A percentile compares a stretch with the other conserved stretches of the same genome.
Conservation (phyloP, 805 yeast species). For the Lachancea thermotolerans region DNA sequence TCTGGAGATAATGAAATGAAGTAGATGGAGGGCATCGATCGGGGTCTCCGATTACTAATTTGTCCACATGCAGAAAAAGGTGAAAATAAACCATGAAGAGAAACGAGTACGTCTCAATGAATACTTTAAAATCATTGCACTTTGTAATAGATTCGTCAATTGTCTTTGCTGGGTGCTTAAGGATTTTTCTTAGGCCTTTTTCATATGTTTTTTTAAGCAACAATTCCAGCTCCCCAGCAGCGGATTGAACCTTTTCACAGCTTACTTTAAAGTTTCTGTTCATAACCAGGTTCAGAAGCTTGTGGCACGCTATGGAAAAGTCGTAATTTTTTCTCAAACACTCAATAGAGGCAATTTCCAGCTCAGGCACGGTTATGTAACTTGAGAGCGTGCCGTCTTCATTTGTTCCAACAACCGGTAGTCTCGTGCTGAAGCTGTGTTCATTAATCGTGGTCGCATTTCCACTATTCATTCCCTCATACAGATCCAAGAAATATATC, state of each 20-base stretch:
- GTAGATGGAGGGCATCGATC: constrained; percentile 11
- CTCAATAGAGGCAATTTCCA: constrained; percentile 39
- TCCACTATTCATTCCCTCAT: constrained; percentile 43
- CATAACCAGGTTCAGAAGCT: constrained; percentile 34
- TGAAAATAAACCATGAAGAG: constrained; percentile 21
- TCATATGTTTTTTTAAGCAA: constrained; percentile 32
- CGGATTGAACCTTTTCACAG: constrained; percentile 33
- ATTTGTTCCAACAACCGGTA: constrained; percentile 37
- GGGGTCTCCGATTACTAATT: constrained; percentile 2
- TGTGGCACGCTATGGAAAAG: constrained; percentile 28
- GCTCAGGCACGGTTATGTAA: constrained; percentile 32
- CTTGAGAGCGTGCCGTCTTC: constrained; percentile 28
- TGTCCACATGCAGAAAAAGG: constrained; percentile 20
- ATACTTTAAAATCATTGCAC: constrained; percentile 23
- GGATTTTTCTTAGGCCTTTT: constrained; percentile 21
- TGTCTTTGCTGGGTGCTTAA: constrained; percentile 18
- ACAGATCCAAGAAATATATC: constrained; percentile 40
- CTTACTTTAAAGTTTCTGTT: constrained; percentile 36
- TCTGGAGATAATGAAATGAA: constrained; percentile 20
- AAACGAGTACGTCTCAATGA: constrained; percentile 23
- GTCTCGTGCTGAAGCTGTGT: constrained; percentile 43
- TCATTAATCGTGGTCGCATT: constrained; percentile 36
- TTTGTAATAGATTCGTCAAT: constrained; percentile 18
- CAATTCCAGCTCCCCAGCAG: constrained; percentile 35
- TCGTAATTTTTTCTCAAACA: constrained; percentile 29